Conservation (phyloP, 306 rosid genomes). For the Malus orientalis region DNA sequence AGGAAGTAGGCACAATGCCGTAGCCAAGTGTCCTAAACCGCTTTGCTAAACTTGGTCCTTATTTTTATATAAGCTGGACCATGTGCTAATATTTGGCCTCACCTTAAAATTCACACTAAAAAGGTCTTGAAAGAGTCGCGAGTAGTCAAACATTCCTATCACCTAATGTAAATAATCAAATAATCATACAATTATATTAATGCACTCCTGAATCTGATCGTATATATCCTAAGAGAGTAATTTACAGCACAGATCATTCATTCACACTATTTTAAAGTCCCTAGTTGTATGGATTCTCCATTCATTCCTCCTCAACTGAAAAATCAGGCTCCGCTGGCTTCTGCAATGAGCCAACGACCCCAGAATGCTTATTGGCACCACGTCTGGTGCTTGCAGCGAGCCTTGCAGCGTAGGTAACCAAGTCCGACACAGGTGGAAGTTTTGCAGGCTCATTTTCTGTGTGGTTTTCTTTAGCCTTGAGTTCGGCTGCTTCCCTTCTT, state of each 20-base stretch:
- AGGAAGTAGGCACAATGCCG: too few relatives aligned
- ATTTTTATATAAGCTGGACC: neutral
- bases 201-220: neutral
- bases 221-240: neutral
- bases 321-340: constrained; percentile 85
- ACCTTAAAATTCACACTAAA: neutral
- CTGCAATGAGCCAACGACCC: constrained; percentile 45
- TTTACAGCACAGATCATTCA: neutral
- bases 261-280: neutral
- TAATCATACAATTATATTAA: neutral
- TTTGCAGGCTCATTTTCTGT: constrained; percentile 14
- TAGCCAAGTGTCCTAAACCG: neutral
- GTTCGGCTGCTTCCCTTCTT: constrained; percentile 43
- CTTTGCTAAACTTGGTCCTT: neutral
- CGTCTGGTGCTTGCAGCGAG: constrained; percentile 27
- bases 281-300: neutral
- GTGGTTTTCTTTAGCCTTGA: constrained; percentile 36
- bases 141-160: neutral
- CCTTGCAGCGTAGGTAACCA: constrained; percentile 20
- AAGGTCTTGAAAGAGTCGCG: neutral
- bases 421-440: constrained; percentile 13
- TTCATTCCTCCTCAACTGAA: constrained; percentile 34
- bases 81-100: neutral
- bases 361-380: constrained; percentile 29
- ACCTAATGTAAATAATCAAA: neutral